These are phyloP conservation scores for Pleurotus tuoliensis DNA, from an alignment of 768 basidiomycete genomes.

Conservation along the genomic window DNA sequence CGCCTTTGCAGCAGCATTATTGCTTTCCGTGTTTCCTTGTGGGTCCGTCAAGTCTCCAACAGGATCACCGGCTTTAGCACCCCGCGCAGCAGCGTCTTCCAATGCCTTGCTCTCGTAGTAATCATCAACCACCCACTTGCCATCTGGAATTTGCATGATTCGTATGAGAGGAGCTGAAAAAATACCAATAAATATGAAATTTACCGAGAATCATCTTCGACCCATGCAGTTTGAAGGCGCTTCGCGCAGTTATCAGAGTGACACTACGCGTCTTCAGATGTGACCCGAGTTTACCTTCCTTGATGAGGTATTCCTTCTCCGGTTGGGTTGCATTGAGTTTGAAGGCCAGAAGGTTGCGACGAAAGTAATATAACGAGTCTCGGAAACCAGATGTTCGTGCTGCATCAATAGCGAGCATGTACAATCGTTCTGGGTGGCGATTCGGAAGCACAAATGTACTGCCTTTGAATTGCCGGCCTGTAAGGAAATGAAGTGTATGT, in stretches of 20 bases:
- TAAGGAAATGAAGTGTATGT: conserved; percentile 1
- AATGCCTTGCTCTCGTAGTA: conserved; percentile 89
- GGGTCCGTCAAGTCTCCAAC: conserved; percentile 84
- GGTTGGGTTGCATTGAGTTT: conserved; percentile 86
- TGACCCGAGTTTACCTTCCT: conserved; percentile 80
- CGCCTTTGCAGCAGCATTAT: conserved; percentile 22
- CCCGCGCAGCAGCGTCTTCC: conserved; percentile 74
- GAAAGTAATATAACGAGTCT: conserved; percentile 97
- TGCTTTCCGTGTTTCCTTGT: conserved; percentile 37
- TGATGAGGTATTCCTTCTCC: conserved; percentile 92
- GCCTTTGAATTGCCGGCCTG: conserved; percentile 87
- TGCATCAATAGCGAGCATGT: conserved; percentile 97
- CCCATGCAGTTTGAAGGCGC: conserved; percentile 92
- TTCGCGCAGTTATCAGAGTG: conserved; percentile 88
- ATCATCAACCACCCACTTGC: conserved; percentile 90
- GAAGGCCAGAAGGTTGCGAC: conserved; percentile 84
- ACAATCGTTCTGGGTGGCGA: conserved; percentile 78
- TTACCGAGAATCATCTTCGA: conserved; percentile 84
- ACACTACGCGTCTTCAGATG: conserved; percentile 90
- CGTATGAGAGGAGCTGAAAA: too few species aligned
- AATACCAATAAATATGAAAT: conserved; percentile 14
- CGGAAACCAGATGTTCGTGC: conserved; percentile 94
- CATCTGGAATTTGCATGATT: conserved; percentile 50
- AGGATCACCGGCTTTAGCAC: conserved; percentile 75
- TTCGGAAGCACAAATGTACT: conserved; percentile 83